Base-by-base conservation (phyloP, 164 flowering plant genomes). In the Stephania japonica region DNA sequence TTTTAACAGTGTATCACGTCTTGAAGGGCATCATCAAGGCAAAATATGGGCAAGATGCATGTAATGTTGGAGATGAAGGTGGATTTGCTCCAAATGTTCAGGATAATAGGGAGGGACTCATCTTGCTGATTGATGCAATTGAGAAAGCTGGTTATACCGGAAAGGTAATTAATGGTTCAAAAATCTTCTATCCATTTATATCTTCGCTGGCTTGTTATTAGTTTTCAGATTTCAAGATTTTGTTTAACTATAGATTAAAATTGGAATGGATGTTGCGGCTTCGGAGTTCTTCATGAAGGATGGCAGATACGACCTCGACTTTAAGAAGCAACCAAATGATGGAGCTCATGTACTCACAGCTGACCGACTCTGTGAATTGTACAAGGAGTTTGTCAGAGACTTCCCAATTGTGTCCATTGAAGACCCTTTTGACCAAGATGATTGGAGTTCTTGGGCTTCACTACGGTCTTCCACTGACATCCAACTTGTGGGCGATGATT, bases 351-450 rank as follows among this genome's bases (percentile, higher is more conserved):
- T 89, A 68, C 86, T 70, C 49, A 69, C 94, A 56, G 93, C 87
- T 65, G 84, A 86, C 75, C 84, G 86, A 68, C 93, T 95, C 0
- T 72, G 91, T 61, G 86, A 90, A n/a, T 87, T 95, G 66, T 95
- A 95, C 86, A 84, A 85, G 73, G 91, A 90, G 72, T 95, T 95
- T 82, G 79, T 91, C 65, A 84, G 80, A 77, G 97, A 95, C 70
- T 95, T 90, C 77, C 99, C 98, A 24, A 93, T 95, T 79, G 97
- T 90, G 72, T 95, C 99, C n/a, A 93, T 93, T 75, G 98, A 95
- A 81, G 99, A 95, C 82, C 99, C 99, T n/a, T 95, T 95, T 83
- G 99, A 95, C 81, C 98, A 95, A 85, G 99, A 95, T 80, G 98
- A 95, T 78, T 95, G 99, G 99, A 86, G 83, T 69, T 89, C 98